A percentile compares a stretch with the other conserved stretches of the same genome.
phyloP scores from a whole-genome alignment of 306 rosid species.

The Ormosia semicastrata region DNA sequence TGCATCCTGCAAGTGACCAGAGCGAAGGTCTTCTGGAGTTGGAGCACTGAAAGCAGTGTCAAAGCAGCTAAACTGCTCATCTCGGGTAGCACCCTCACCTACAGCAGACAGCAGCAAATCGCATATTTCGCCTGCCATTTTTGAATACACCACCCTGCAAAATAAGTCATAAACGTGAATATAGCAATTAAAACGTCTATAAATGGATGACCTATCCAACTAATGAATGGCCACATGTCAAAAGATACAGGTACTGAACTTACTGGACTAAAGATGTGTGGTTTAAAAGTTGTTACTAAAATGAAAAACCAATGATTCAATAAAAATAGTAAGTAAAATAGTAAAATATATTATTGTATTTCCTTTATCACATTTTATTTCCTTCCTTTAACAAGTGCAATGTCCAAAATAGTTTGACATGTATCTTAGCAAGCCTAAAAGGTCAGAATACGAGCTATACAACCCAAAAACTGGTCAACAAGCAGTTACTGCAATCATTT shows the following conservation, averaged over 20 bases:
- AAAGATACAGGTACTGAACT: slow-evolving; percentile 6
- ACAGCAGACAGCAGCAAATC: slow-evolving; percentile 62
- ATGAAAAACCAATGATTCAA: slow-evolving; percentile 15
- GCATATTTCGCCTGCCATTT: slow-evolving; percentile 80
- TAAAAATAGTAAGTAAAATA: background rate
- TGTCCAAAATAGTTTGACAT: background rate
- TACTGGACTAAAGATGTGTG: background rate
- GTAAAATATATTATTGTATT: background rate
- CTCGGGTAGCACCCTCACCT: slow-evolving; percentile 63
- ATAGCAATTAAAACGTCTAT: slow-evolving; percentile 3
- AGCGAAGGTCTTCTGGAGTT: slow-evolving; percentile 73
- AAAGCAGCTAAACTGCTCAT: slow-evolving; percentile 74
- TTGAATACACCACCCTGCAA: slow-evolving; percentile 78
- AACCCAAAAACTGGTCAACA: slow-evolving; percentile 16
- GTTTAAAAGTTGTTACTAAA: slow-evolving; percentile 2
- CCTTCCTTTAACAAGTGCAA: background rate
- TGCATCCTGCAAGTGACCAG: slow-evolving; percentile 83
- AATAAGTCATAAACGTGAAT: slow-evolving; percentile 11
- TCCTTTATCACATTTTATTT: background rate
- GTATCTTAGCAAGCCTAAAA: background rate
- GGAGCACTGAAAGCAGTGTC: slow-evolving; percentile 78
- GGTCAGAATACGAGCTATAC: slow-evolving; percentile 6
- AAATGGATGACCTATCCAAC: background rate
- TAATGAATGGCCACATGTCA: slow-evolving; percentile 1
- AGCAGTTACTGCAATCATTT: slow-evolving; percentile 15